Conservation (phyloP, 1,139 yeast genomes). For the Meyerozyma smithsonii region DNA sequence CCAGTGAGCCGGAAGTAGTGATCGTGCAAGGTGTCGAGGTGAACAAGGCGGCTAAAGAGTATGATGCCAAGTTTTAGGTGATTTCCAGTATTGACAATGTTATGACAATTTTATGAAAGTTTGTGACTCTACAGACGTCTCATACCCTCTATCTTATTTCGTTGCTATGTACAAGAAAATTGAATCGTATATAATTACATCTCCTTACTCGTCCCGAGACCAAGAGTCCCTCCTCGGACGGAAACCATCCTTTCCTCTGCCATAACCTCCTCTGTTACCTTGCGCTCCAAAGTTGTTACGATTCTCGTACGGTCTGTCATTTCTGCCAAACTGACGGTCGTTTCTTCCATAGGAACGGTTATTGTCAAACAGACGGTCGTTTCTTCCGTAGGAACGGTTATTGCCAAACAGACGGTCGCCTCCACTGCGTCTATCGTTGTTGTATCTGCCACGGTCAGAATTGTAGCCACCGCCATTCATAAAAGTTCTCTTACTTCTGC, state of each 20-base stretch:
- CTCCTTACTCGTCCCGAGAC: too few relatives aligned
- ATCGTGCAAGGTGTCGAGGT: not conserved
- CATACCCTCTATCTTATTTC: too few relatives aligned
- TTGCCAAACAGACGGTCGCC: not conserved
- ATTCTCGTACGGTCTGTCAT: not conserved
- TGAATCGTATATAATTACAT: too few relatives aligned
- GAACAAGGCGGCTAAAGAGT: not conserved
- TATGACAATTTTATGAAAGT: not conserved
- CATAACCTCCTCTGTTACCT: too few relatives aligned
- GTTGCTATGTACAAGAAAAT: too few relatives aligned
- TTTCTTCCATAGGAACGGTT: not conserved
- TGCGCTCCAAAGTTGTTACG: not conserved
- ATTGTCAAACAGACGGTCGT: not conserved
- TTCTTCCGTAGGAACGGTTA: not conserved
- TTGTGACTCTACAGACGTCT: too few relatives aligned
- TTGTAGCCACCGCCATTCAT: slow-evolving; percentile 3
- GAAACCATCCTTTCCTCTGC: too few relatives aligned
- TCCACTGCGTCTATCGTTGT: not conserved
- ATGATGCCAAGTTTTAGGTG: not conserved
- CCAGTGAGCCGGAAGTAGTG: not conserved
- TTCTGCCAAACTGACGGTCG: not conserved
- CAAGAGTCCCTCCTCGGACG: too few relatives aligned
- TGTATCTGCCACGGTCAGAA: not conserved
- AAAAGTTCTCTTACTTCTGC: slow-evolving; percentile 12
- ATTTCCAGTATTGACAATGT: not conserved